Conservation (phyloP, 2,329 filamentous ascomycete species). For the Pestalotiopsis sp. region DNA sequence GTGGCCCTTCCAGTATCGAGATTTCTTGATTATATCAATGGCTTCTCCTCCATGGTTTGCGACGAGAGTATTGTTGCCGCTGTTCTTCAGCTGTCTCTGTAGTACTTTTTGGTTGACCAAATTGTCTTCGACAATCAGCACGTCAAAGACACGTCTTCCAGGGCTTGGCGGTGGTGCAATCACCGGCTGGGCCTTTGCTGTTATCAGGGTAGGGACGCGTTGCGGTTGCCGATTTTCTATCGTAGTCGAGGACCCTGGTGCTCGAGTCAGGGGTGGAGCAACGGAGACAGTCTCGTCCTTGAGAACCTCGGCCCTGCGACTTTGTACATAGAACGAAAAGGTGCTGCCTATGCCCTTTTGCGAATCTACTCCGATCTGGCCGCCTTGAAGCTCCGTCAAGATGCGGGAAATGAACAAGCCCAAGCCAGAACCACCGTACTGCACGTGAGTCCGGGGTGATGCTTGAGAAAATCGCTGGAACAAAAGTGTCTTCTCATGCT, state of each 20-base stretch:
- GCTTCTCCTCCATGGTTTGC: conserved; percentile 69
- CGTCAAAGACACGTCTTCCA: conserved; percentile 46
- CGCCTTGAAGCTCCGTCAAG: conserved; percentile 75
- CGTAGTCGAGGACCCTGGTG: conserved; percentile 35
- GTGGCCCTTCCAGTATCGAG: conserved; percentile 57
- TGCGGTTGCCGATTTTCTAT: conserved; percentile 30
- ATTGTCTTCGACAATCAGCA: conserved; percentile 71
- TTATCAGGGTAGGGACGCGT: not conserved
- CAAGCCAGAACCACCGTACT: conserved; percentile 71
- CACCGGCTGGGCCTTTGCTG: not conserved
- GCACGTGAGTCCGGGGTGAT: conserved; percentile 69
- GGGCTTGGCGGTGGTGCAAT: conserved; percentile 28
- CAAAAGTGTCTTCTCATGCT: conserved; percentile 66
- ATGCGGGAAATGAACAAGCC: conserved; percentile 78
- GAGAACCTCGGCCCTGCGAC: conserved; percentile 55
- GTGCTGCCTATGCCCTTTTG: conserved; percentile 70
- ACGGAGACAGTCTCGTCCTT: conserved; percentile 38
- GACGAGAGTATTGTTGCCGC: conserved; percentile 62
- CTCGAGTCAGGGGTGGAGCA: conserved; percentile 29
- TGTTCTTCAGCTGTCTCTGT: conserved; percentile 61
- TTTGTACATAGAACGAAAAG: conserved; percentile 77
- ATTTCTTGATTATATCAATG: conserved; percentile 57
- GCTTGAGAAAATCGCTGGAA: conserved; percentile 73
- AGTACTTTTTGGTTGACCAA: conserved; percentile 68
- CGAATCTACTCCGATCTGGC: conserved; percentile 74